Percentiles rank a stretch among this genome's conserved stretches.
Conservation (phyloP, 164 flowering plant species). For the Piper longum region DNA sequence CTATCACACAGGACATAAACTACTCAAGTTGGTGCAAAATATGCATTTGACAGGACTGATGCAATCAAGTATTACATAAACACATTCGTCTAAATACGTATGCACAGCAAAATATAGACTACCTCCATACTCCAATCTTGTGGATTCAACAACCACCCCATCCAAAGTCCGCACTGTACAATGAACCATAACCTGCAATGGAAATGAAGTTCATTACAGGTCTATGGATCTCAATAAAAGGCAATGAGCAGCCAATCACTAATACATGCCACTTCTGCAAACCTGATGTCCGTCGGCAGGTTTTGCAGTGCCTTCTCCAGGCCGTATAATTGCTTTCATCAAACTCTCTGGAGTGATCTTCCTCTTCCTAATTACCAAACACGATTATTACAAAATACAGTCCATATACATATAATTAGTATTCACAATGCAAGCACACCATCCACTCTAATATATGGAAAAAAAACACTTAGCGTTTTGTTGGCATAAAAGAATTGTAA, state of each 20-base stretch:
- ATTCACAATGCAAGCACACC: not conserved
- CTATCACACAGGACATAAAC: constrained; percentile 18
- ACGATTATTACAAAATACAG: not conserved
- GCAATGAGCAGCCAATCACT: not conserved
- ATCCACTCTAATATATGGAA: not conserved
- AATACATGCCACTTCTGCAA: not conserved
- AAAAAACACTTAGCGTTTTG: too few species aligned
- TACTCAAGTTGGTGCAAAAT: too few species aligned
- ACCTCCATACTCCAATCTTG: constrained; percentile 73
- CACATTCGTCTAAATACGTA: not conserved
- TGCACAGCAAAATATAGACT: not conserved
- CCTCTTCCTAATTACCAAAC: constrained; percentile 37
- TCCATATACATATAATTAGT: not conserved
- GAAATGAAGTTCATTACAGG: not conserved
- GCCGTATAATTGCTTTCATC: constrained; percentile 81
- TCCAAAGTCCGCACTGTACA: constrained; percentile 77
- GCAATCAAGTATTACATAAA: not conserved
- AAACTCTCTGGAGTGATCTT: constrained; percentile 68
- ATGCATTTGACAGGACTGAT: not conserved
- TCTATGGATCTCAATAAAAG: not conserved
- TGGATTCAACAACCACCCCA: constrained; percentile 74
- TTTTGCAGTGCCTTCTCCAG: constrained; percentile 52
- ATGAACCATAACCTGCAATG: constrained; percentile 65
- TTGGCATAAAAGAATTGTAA: too few species aligned
- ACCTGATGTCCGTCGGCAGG: constrained; percentile 93